These are phyloP conservation scores for Cercospora citrullina DNA, from an alignment of 2,329 filamentous ascomycete genomes.

Conservation along the genomic window DNA sequence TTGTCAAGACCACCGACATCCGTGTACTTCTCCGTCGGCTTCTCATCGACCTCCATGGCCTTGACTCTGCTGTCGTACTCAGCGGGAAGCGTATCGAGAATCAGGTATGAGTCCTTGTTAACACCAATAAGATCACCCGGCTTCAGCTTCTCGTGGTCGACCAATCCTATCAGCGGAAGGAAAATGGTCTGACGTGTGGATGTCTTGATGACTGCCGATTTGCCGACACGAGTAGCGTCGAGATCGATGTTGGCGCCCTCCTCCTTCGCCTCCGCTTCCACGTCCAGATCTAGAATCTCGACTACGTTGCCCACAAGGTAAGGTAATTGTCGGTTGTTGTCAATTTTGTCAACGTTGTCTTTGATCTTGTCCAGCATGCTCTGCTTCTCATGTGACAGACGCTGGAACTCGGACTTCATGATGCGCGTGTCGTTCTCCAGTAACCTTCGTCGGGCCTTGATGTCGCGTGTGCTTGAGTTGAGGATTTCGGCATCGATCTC, in stretches of 20 bases:
- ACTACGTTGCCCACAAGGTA: slow-evolving; percentile 99
- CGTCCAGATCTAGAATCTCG: slow-evolving; percentile 93
- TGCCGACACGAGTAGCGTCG: slow-evolving; percentile 93
- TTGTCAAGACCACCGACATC: slow-evolving; percentile 98
- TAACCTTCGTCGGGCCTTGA: slow-evolving; percentile 83
- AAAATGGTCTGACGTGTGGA: slow-evolving; percentile 99
- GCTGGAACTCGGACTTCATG: slow-evolving; percentile 96
- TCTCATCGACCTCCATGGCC: slow-evolving; percentile 99
- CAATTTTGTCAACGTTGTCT: slow-evolving; percentile 98
- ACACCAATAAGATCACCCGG: slow-evolving; percentile 96
- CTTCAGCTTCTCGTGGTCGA: slow-evolving; percentile 92
- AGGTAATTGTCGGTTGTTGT: slow-evolving; percentile 98
- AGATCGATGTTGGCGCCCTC: slow-evolving; percentile 98
- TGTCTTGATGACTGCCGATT: slow-evolving; percentile 99
- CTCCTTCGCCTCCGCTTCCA: slow-evolving; percentile 91
- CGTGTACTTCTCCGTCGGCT: slow-evolving; percentile 97
- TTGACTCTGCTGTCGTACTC: slow-evolving; percentile 99
- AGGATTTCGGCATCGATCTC: slow-evolving; percentile 90
- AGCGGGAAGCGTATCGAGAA: slow-evolving; percentile 92
- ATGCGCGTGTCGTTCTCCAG: slow-evolving; percentile 97
- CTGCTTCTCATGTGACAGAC: slow-evolving; percentile 90
- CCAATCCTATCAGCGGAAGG: slow-evolving; percentile 91
- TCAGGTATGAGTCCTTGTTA: slow-evolving; percentile 98
- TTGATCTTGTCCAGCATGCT: slow-evolving; percentile 99
- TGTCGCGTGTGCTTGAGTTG: slow-evolving; percentile 89